Evolutionary conservation across 495 filamentous ascomycete genomes (phyloP).

Genomic region (Poronia punctata): DNA sequence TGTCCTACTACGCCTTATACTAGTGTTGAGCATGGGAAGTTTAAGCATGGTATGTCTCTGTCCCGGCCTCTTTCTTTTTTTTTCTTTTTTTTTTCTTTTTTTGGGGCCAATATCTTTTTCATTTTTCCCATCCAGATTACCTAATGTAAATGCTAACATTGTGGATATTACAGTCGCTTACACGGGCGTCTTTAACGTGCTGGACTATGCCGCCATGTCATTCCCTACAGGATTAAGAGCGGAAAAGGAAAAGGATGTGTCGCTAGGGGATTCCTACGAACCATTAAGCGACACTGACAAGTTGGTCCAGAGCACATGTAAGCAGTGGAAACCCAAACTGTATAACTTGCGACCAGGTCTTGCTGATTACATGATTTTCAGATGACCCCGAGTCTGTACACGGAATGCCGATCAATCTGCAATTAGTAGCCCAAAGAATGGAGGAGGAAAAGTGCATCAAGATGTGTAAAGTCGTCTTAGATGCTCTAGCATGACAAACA

Average conservation of each 20-base stretch:
- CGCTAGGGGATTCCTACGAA: conserved; percentile 42
- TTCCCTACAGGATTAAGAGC: conserved; percentile 63
- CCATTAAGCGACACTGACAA: conserved; percentile 60
- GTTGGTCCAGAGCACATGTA: conserved; percentile 65
- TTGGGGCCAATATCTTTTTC: no score
- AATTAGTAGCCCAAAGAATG: conserved; percentile 70
- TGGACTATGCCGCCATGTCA: conserved; percentile 28
- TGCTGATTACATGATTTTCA: conserved; percentile 6
- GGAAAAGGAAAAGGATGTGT: conserved; percentile 55
- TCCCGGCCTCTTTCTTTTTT: background rate
- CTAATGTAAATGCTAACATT: background rate
- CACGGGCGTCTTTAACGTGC: conserved; percentile 58
- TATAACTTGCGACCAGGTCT: background rate
- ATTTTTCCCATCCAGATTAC: no score
- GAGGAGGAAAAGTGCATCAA: conserved; percentile 82
- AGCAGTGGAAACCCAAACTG: background rate
- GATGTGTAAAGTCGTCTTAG: conserved; percentile 63
- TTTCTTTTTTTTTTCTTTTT: background rate
- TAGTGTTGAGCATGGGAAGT: conserved; percentile 64
- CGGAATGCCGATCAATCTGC: conserved; percentile 71
- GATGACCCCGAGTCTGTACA: conserved; percentile 65
- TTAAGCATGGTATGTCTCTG: conserved; percentile 58
- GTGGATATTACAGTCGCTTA: conserved; percentile 57
- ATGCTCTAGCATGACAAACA: no score
- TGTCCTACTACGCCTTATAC: conserved; percentile 67